phyloP scores from a whole-genome alignment of 139 green algal genomes.

The Micromonas pusilla region DNA sequence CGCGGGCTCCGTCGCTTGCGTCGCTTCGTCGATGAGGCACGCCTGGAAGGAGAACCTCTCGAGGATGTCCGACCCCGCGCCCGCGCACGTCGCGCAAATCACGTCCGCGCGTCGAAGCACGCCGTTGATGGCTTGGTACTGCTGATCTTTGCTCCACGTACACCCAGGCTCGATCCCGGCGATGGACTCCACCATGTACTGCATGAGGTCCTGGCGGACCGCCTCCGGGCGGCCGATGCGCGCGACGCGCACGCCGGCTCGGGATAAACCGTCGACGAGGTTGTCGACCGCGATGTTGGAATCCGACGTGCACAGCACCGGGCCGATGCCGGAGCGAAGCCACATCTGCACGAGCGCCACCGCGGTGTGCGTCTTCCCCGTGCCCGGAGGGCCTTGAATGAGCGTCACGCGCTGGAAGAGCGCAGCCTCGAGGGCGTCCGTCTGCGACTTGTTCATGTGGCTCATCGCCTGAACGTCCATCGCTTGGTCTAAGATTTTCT shows the following conservation, averaged over 20 bases:
- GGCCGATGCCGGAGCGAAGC: not conserved
- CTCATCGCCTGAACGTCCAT: constrained; percentile 8
- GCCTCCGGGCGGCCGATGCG: constrained; percentile 57
- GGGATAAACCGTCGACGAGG: constrained; percentile 70
- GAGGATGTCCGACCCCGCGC: constrained; percentile 35
- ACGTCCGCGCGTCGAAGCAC: constrained; percentile 4
- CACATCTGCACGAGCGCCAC: constrained; percentile 32
- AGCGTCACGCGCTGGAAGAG: constrained; percentile 35
- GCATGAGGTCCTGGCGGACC: constrained; percentile 17
- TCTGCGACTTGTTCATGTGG: constrained; percentile 40
- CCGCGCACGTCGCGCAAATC: constrained; percentile 37
- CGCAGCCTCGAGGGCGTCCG: constrained; percentile 31
- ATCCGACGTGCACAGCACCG: constrained; percentile 16
- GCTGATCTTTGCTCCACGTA: not conserved
- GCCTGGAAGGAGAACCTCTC: constrained; percentile 53
- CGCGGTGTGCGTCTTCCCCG: constrained; percentile 39
- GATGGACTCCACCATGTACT: constrained; percentile 16
- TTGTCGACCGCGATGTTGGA: constrained; percentile 73
- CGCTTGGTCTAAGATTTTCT: constrained; percentile 2
- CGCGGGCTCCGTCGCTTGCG: constrained; percentile 65
- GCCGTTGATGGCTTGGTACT: constrained; percentile 19
- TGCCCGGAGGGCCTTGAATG: constrained; percentile 42
- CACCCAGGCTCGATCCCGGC: constrained; percentile 3
- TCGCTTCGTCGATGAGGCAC: constrained; percentile 90
- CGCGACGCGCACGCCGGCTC: constrained; percentile 55